A percentile compares a stretch with the other conserved stretches of the same genome.
Conservation (phyloP, 345 rosid species). For the Populus deltoides region DNA sequence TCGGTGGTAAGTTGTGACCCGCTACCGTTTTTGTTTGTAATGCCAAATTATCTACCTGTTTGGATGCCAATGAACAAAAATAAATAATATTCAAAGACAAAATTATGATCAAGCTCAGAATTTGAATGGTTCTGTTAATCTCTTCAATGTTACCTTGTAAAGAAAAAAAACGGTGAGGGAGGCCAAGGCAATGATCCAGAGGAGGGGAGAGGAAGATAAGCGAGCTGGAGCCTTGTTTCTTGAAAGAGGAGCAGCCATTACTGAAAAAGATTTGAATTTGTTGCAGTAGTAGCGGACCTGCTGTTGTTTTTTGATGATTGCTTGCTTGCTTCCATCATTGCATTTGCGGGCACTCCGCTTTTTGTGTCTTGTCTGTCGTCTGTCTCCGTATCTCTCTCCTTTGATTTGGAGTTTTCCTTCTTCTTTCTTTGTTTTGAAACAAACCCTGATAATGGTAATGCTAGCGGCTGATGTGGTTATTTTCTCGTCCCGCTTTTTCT, state of each 20-base stretch:
- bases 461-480: not conserved
- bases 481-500: not conserved
- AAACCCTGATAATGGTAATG: not conserved
- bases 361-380: not conserved
- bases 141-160: constrained; percentile 49
- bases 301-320: not conserved
- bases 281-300: not conserved
- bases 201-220: constrained; percentile 50
- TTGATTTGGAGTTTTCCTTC: too few relatives aligned
- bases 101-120: not conserved
- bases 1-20: constrained; percentile 87
- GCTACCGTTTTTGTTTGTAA: constrained; percentile 64
- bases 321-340: not conserved
- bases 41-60: constrained; percentile 61
- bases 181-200: constrained; percentile 46
- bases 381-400: too few relatives aligned
- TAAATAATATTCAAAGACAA: not conserved
- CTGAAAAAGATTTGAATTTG: not conserved
- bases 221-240: constrained; percentile 36
- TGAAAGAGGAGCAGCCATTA: constrained; percentile 39
- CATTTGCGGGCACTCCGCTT: not conserved
- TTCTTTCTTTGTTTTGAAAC: not conserved
- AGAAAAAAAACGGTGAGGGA: constrained; percentile 58
- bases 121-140: not conserved
- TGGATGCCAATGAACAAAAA: constrained; percentile 1